These are phyloP conservation scores for Aspergillus olivimuriae DNA, from an alignment of 495 filamentous ascomycete species.

Conservation along the genomic window DNA sequence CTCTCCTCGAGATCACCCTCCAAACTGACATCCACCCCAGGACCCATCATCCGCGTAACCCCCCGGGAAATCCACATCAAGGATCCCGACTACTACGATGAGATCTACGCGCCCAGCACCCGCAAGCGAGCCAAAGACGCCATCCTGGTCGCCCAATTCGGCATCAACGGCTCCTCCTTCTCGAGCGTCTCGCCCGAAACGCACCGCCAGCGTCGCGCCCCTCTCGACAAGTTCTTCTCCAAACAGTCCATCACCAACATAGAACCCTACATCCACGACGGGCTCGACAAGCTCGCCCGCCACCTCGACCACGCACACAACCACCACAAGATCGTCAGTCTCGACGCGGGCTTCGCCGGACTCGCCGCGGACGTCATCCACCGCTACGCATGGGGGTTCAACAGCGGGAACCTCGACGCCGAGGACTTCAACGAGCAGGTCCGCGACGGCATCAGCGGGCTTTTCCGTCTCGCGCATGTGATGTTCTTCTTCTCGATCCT, in stretches of 20 bases:
- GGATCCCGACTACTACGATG: slow-evolving; percentile 29
- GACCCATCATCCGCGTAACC: slow-evolving; percentile 47
- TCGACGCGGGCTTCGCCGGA: neutral
- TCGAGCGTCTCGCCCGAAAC: slow-evolving; percentile 15
- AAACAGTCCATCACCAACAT: slow-evolving; percentile 11
- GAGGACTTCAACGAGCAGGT: neutral
- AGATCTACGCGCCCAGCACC: slow-evolving; percentile 22
- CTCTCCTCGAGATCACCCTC: neutral
- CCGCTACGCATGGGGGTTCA: neutral
- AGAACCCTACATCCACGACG: neutral
- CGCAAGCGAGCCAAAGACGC: slow-evolving; percentile 23
- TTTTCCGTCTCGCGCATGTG: neutral
- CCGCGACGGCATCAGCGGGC: neutral
- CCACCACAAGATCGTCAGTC: neutral
- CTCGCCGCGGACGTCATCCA: neutral
- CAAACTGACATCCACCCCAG: slow-evolving; percentile 15
- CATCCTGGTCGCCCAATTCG: slow-evolving; percentile 11
- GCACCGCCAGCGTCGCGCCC: slow-evolving; percentile 21
- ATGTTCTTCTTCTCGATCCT: neutral
- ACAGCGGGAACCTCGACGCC: neutral
- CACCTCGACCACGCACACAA: neutral
- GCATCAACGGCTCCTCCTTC: slow-evolving; percentile 11
- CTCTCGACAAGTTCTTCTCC: slow-evolving; percentile 24
- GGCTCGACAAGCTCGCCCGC: neutral
- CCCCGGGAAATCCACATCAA: slow-evolving; percentile 45